phyloP scores from a whole-genome alignment of 352 stramenopile genomes.

The Peronospora farinosa region DNA sequence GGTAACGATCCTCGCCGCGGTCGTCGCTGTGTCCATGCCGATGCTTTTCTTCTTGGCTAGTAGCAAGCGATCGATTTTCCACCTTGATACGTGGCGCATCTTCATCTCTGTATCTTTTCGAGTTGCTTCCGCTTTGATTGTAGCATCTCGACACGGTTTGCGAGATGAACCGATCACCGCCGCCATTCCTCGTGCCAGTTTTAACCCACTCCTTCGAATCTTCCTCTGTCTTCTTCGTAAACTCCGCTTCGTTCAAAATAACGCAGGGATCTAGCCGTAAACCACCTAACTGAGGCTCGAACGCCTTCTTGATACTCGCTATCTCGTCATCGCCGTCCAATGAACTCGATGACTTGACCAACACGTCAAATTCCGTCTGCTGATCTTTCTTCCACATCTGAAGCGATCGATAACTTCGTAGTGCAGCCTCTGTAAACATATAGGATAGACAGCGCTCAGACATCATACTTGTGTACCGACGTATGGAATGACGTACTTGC shows the following conservation, averaged over 20 bases:
- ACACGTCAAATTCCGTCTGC: slow-evolving; percentile 46
- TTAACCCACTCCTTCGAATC: slow-evolving; percentile 50
- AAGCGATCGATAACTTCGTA: slow-evolving; percentile 56
- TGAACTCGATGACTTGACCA: slow-evolving; percentile 31
- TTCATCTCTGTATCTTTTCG: slow-evolving; percentile 19
- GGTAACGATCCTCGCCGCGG: slow-evolving; percentile 21
- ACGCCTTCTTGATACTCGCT: slow-evolving; percentile 39
- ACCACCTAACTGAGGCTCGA: slow-evolving; percentile 50
- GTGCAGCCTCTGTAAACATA: slow-evolving; percentile 41
- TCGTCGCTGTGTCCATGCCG: slow-evolving; percentile 9
- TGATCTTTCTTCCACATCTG: slow-evolving; percentile 66
- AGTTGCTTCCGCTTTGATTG: slow-evolving; percentile 12
- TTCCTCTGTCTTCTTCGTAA: slow-evolving; percentile 60
- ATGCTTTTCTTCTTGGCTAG: slow-evolving; percentile 20
- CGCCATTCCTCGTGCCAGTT: slow-evolving; percentile 19
- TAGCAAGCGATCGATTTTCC: slow-evolving; percentile 18
- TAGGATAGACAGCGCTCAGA: not conserved
- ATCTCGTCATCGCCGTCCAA: slow-evolving; percentile 28
- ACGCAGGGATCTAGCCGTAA: slow-evolving; percentile 53
- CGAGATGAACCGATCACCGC: slow-evolving; percentile 1
- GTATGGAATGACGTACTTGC: slow-evolving; percentile 44
- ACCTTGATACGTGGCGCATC: slow-evolving; percentile 31
- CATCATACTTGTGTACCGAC: not conserved
- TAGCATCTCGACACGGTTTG: slow-evolving; percentile 10
- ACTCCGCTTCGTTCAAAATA: slow-evolving; percentile 55